Percentiles rank a stretch among this genome's conserved stretches.
phyloP scores from a whole-genome alignment of 2,329 filamentous ascomycete genomes.

The Clarireedia sp. region DNA sequence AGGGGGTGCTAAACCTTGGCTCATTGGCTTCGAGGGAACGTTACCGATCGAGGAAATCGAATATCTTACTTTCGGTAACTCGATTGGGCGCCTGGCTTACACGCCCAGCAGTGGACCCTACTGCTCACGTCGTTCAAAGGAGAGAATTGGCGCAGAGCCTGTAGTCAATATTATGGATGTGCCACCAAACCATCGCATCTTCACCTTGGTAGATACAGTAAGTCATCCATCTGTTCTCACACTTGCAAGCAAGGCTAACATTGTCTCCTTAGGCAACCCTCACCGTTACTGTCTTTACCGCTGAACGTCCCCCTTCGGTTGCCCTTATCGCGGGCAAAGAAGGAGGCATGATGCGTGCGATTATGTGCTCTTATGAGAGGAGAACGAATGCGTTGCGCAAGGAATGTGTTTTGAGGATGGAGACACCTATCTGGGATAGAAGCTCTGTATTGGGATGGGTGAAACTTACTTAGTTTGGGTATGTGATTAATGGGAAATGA shows the following conservation, averaged over 20 bases:
- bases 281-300: slow-evolving; percentile 29
- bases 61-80: slow-evolving; percentile 15
- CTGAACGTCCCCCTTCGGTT: slow-evolving; percentile 28
- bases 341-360: slow-evolving; percentile 29
- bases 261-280: slow-evolving; percentile 1
- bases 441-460: slow-evolving; percentile 5
- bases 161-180: slow-evolving; percentile 7
- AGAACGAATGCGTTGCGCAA: slow-evolving; percentile 11
- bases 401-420: slow-evolving; percentile 18
- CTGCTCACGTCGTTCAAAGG: slow-evolving; percentile 5
- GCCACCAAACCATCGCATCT: slow-evolving; percentile 8
- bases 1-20: slow-evolving; percentile 7
- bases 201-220: slow-evolving; percentile 28
- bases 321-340: slow-evolving; percentile 29
- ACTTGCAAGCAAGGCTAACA: not conserved
- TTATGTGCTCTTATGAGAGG: slow-evolving; percentile 23
- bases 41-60: slow-evolving; percentile 9
- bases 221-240: not conserved
- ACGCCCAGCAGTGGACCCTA: slow-evolving; percentile 9
- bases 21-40: slow-evolving; percentile 18
- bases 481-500: too few species aligned
- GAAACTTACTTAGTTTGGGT: slow-evolving; percentile 4
- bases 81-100: slow-evolving; percentile 15
- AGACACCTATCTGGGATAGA: slow-evolving; percentile 11
- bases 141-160: slow-evolving; percentile 22